Percentiles rank a stretch among this genome's conserved stretches.
Conservation (phyloP, 306 rosid genomes). For the Malus orientalis region DNA sequence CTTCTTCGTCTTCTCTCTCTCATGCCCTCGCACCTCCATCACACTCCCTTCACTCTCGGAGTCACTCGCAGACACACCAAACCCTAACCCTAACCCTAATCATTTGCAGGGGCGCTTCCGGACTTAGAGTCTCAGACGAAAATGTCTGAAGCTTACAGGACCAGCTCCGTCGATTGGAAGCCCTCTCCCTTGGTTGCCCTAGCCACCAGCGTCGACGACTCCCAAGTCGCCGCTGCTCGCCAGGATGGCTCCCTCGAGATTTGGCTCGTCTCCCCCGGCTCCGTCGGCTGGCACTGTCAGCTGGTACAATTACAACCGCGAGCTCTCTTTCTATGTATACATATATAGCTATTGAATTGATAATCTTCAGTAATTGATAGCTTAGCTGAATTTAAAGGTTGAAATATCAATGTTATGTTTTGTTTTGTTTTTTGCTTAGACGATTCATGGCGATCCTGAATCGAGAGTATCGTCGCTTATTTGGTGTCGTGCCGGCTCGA, state of each 20-base stretch:
- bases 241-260: constrained; percentile 84
- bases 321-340: too few relatives aligned
- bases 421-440: constrained; percentile 28
- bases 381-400: neutral
- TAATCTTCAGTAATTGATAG: neutral
- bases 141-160: constrained; percentile 28
- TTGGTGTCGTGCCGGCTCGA: constrained; percentile 63
- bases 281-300: constrained; percentile 97
- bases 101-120: neutral
- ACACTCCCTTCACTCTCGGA: neutral
- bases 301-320: constrained; percentile 33
- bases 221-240: constrained; percentile 84
- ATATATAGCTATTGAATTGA: neutral
- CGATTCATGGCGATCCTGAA: constrained; percentile 67
- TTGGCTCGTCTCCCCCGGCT: constrained; percentile 97
- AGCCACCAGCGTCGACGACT: constrained; percentile 75
- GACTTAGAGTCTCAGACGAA: neutral
- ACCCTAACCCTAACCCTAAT: neutral
- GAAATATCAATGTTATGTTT: neutral
- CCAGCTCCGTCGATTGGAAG: constrained; percentile 62
- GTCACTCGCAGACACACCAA: neutral
- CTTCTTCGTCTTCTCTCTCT: neutral
- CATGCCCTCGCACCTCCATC: constrained; percentile 16
- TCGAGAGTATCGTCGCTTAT: constrained; percentile 63
- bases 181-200: constrained; percentile 76